These are phyloP conservation scores for Saccharomycopsis hybrid DNA, from an alignment of 1,139 yeast genomes.

Conservation along the genomic window DNA sequence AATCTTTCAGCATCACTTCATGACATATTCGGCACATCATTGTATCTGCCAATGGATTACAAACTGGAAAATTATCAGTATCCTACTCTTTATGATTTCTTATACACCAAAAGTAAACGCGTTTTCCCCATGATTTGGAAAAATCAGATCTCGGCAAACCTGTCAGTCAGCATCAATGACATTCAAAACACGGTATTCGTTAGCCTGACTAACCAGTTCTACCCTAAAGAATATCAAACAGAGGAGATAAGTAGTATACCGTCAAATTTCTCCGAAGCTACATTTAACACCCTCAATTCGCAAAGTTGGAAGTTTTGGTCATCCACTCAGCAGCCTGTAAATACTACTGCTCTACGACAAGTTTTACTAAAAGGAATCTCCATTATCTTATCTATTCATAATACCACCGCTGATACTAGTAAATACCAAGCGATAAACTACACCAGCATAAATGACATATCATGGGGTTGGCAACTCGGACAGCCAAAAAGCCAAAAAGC, in stretches of 20 bases:
- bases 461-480: slow-evolving; percentile 67
- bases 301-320: slow-evolving; percentile 9
- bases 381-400: neutral
- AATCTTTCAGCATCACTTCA: neutral
- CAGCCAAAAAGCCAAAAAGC: slow-evolving; percentile 38
- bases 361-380: slow-evolving; percentile 12
- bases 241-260: neutral
- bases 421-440: slow-evolving; percentile 10
- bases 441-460: neutral
- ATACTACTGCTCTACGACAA: slow-evolving; percentile 1
- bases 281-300: neutral
- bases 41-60: neutral
- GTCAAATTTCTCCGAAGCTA: neutral
- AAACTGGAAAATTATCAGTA: slow-evolving; percentile 21
- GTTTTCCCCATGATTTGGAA: slow-evolving; percentile 27
- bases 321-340: neutral
- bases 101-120: slow-evolving; percentile 39
- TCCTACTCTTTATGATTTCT: slow-evolving; percentile 41
- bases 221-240: too few species aligned
- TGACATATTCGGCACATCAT: neutral
- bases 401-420: too few species aligned
- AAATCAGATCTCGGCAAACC: slow-evolving; percentile 5
- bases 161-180: neutral
- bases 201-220: too few species aligned
- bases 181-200: too few species aligned